A percentile compares a stretch with the other conserved stretches of the same genome.
Conservation (phyloP, 2,329 filamentous ascomycete genomes). For the Cercospora sesami region DNA sequence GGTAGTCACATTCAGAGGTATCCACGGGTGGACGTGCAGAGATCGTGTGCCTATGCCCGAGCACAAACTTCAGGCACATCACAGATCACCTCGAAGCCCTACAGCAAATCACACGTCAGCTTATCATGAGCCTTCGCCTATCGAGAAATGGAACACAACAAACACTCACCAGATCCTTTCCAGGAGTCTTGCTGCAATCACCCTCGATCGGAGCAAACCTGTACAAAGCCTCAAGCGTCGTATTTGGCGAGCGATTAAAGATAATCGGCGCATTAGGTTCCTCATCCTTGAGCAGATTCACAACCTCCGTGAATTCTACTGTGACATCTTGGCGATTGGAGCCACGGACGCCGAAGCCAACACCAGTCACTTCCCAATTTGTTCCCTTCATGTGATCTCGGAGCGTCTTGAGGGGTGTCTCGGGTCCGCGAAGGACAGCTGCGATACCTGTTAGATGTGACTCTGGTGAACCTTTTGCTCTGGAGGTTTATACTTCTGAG, state of each 20-base stretch:
- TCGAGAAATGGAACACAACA: not conserved
- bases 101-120: not conserved
- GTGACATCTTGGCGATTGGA: not conserved
- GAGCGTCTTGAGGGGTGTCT: not conserved
- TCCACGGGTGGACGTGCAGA: not conserved
- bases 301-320: not conserved
- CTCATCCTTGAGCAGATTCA: constrained; percentile 6
- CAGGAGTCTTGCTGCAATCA: not conserved
- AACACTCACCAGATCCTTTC: constrained; percentile 5
- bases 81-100: constrained; percentile 4
- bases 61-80: constrained; percentile 5
- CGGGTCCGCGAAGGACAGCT: not conserved
- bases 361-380: constrained; percentile 2
- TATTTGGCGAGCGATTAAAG: constrained; percentile 4
- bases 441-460: not conserved
- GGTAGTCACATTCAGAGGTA: too few species aligned
- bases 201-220: constrained; percentile 1
- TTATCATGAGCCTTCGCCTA: too few species aligned
- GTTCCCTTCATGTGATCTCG: constrained; percentile 1
- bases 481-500: not conserved
- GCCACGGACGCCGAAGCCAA: not conserved
- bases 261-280: not conserved
- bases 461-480: accelerated
- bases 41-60: not conserved
- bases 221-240: constrained; percentile 1